phyloP scores from a whole-genome alignment of 2,329 filamentous ascomycete species.

The Colletotrichum lini region DNA sequence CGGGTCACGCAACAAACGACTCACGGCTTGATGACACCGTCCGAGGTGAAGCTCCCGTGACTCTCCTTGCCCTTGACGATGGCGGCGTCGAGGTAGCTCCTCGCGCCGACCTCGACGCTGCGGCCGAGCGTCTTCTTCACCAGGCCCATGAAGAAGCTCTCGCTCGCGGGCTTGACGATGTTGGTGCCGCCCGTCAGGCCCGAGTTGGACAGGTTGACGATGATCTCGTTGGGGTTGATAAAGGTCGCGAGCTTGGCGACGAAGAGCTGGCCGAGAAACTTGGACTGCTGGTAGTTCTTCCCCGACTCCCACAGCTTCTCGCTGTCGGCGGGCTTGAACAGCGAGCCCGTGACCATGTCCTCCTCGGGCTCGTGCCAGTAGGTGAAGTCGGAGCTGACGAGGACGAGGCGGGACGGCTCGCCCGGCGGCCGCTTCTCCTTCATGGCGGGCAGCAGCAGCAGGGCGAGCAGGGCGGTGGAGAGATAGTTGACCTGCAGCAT shows the following conservation, averaged over 20 bases:
- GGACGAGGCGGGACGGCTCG: slow-evolving; percentile 47
- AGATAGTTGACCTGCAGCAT: slow-evolving; percentile 49
- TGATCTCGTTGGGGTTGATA: slow-evolving; percentile 56
- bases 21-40: slow-evolving; percentile 62
- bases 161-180: slow-evolving; percentile 50
- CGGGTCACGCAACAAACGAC: slow-evolving; percentile 41
- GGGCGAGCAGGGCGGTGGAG: slow-evolving; percentile 46
- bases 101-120: slow-evolving; percentile 56
- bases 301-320: slow-evolving; percentile 44
- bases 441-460: slow-evolving; percentile 44
- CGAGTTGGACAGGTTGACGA: slow-evolving; percentile 64
- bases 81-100: slow-evolving; percentile 61
- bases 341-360: slow-evolving; percentile 43
- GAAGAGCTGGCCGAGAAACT: slow-evolving; percentile 54
- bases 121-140: slow-evolving; percentile 48
- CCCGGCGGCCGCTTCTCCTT: slow-evolving; percentile 41
- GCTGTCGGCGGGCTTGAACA: slow-evolving; percentile 52
- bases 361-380: slow-evolving; percentile 44
- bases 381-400: slow-evolving; percentile 50
- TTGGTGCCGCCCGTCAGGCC: slow-evolving; percentile 60
- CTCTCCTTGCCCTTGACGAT: slow-evolving; percentile 62
- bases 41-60: slow-evolving; percentile 64
- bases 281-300: slow-evolving; percentile 48
- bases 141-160: slow-evolving; percentile 42
- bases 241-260: slow-evolving; percentile 53